Evolutionary conservation across 225 moss, liverwort and hornwort genomes (phyloP), one percentile per base, ranked within the genome.

Genomic region (Marchantia polymorpha): DNA sequence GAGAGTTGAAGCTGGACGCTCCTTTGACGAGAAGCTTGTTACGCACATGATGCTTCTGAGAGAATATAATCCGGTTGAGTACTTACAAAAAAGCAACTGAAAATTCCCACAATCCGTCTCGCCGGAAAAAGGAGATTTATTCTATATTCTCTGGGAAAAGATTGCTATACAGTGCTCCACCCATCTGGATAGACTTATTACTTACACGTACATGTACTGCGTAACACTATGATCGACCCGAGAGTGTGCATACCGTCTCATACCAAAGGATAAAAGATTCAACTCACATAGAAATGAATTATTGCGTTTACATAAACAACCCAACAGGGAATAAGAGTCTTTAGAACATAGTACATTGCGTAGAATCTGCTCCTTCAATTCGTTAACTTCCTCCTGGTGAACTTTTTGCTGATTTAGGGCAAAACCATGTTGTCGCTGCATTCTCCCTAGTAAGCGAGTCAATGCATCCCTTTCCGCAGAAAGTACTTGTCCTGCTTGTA

Each of bases 1-100:
- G 86, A 30, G 94, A 91, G 73, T 96, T 96, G 82, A 94, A 96
- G 85, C 92, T 96, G 67, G 96, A 96, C 0, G 92, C 96, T 39
- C 96, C 96, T 58, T 92, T 96, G 4, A 94, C 90, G 8, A 96
- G 87, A n/a, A 96, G 81, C 80, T 96, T 96, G 87, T 96, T 96
- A 46, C 92, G 91, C 47, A 78, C 53, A 30, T 78, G 82, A 72
- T 82, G 84, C 69, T 85, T 82, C 83, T 92, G 85, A 22, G 91
- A 89, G 31, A 68, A 75, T 31, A 14, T 7, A 4, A 14, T 9
- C 31, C 10, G 48, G 70, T 22, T 39, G 48, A 61, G 22, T 60
- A 16, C 9, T 22, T 61, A 61, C 9, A 10, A 0, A 10, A 61
- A 61, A 61, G 4, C n/a, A 7, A 9, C 22, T 61, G 19, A 60